Base-by-base conservation (phyloP, 2,329 filamentous ascomycete genomes). In the Phaeosphaeriaceae sp. region DNA sequence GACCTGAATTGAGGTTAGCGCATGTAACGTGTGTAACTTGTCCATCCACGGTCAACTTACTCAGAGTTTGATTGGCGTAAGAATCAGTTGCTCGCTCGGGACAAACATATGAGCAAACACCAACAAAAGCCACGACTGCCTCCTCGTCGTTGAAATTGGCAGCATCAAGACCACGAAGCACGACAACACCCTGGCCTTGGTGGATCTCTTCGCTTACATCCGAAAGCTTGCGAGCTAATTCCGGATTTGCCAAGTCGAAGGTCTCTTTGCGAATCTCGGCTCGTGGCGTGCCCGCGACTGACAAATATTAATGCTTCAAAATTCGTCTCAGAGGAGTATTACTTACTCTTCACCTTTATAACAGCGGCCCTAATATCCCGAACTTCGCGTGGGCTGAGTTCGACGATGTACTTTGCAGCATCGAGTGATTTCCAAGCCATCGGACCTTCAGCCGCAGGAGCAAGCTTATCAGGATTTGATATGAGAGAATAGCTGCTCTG, bases 31-130 rank as follows among this genome's bases (percentile, higher is more conserved):
- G 26, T 40, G 35, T n/a, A 40, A 40, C 15, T n/a, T 8, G 6
- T 35, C 15, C 15, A 13, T 7, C 17, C 15, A n/a, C 13, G 35
- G 8, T n/a, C 9, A 13, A 43, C 65, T 62, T 61, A 73, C 70
- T 76, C 26, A 77, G 55, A 1, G 76, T 77, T 55, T 78, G 76
- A 28, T 77, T 77, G 46, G 76, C 76, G 55, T 75, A 77, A 6
- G 73, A 73, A 57, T 78, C 76, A 2, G 76, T 77, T 10, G 75
- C 76, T 49, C 76, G 69, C 30, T 67, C 55, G 13, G 69, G 58
- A 51, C 68, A 71, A 22, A 76, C 68, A 53, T 77, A 68, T 2
- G 75, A 68, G 49, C 63, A 73, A 24, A 77, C 47, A 13, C 76
- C 76, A 8, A 62, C 73, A 49, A 76, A 77, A 7, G 74, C 75